Base-by-base conservation (phyloP, 2,329 filamentous ascomycete species). In the Ceratocystiopsis minuta region DNA sequence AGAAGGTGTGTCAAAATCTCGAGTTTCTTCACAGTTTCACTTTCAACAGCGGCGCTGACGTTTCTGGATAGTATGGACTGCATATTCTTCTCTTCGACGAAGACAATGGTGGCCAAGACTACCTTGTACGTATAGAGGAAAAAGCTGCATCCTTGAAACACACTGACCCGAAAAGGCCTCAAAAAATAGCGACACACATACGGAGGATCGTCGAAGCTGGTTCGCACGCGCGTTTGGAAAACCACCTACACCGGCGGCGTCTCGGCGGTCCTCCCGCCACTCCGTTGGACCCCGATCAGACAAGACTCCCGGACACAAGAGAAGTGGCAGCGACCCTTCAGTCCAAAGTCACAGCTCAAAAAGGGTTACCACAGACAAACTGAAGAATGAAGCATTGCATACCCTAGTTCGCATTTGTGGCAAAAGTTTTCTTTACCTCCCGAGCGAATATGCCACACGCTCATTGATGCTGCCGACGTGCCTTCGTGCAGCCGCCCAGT, bases 401-500 rank as follows among this genome's bases (percentile, higher is more conserved):
- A 65, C 68, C n/a, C 64, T 81, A 49, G 66, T 79, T 16, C 66
- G 73, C 12, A 55, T 80, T 28, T 75, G 73, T 48, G 76, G 77
- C 34, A 72, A 72, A 53, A 77, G 72, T 52, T 57, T 70, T 28
- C 57, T 81, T 38, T 71, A 75, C 49, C 59, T 81, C 10, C 75
- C 75, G 1, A 49, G 61, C 3, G 72, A 75, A 41, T 72, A 77
- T 49, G 62, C 73, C 4, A 66, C 72, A 1, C 63, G 67, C 16
- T 66, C 67, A 18, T 57, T 81, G 20, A 58, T 70, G 16, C 57
- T 81, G 28, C 77, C 77, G 10, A 79, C 76, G 4, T 78, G 76
- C 48, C 64, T 81, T 39, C 72, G 76, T 37, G 76, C 77, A 11
- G 75, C 72, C 10, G 74, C 70, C n/a, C 72, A 79, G 48, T 67